These are phyloP conservation scores for Cordyceps farinosa DNA, from an alignment of 2,329 filamentous ascomycete species.

Conservation along the genomic window DNA sequence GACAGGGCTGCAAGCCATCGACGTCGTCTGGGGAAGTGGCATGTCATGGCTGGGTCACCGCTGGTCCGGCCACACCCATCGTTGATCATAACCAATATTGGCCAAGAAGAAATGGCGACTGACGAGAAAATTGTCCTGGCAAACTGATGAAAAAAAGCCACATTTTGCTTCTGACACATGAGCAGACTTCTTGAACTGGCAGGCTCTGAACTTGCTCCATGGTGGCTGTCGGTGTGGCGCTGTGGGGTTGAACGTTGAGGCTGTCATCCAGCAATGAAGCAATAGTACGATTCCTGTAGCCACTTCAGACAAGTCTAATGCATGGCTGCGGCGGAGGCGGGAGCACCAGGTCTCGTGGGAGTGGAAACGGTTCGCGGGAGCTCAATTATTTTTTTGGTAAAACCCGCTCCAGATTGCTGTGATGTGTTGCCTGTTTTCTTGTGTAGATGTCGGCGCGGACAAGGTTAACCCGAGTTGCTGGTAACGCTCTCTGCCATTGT, in stretches of 20 bases:
- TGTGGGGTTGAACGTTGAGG: conserved; percentile 4
- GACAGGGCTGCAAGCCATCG: neutral
- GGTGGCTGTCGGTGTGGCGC: conserved; percentile 12
- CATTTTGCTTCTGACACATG: neutral
- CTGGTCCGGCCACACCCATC: neutral
- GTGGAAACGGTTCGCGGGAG: neutral
- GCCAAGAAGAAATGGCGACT: neutral
- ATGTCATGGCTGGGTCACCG: neutral
- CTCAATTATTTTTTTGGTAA: neutral
- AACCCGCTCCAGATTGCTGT: too few relatives aligned
- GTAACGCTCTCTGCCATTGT: neutral
- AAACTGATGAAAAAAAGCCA: neutral
- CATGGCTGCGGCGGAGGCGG: neutral
- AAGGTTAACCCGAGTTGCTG: neutral
- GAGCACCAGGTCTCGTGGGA: neutral
- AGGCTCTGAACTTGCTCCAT: neutral
- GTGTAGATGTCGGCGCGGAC: neutral
- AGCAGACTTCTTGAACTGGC: neutral
- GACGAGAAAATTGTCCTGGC: neutral
- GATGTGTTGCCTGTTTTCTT: too few relatives aligned
- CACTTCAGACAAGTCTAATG: neutral
- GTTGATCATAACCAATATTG: neutral
- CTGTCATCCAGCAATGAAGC: neutral
- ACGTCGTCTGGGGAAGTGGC: neutral
- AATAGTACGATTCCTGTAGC: neutral